Percentiles rank a stretch among this genome's conserved stretches.
phyloP scores from a whole-genome alignment of 2,329 filamentous ascomycete species.

The Fusarium chlamydosporum region DNA sequence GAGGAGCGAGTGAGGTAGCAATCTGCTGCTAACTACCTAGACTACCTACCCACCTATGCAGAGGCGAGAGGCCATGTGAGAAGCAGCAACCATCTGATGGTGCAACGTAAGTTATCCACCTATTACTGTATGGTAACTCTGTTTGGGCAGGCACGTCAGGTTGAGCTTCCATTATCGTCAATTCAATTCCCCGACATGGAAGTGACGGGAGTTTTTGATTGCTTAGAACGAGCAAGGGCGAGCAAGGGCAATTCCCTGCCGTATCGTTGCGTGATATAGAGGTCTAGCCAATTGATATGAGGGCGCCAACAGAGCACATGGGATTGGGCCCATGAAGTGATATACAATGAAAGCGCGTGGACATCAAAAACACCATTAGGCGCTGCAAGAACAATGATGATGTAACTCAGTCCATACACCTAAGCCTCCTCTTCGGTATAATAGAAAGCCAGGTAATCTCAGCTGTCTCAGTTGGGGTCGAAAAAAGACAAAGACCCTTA shows the following conservation, averaged over 20 bases:
- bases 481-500: conserved; percentile 2
- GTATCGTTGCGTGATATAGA: conserved; percentile 8
- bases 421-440: not conserved
- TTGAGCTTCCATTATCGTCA: conserved; percentile 1
- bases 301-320: conserved; percentile 32
- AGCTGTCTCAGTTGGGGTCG: not conserved
- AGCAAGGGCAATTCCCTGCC: conserved; percentile 15
- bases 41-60: too few species aligned
- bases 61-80: conserved; percentile 28
- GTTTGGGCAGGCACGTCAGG: not conserved
- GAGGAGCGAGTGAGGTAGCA: conserved; percentile 19
- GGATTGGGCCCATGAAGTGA: conserved; percentile 37
- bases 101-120: conserved; percentile 13
- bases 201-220: not conserved
- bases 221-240: conserved; percentile 4
- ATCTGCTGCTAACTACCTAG: too few species aligned
- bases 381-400: not conserved
- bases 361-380: conserved; percentile 3
- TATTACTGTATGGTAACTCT: conserved; percentile 7
- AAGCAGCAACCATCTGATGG: not conserved
- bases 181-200: not conserved
- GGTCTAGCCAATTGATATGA: conserved; percentile 27
- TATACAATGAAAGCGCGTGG: conserved; percentile 27
- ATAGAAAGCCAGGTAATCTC: not conserved
- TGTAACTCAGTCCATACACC: not conserved